These are phyloP conservation scores for Suillus bovinus DNA, from an alignment of 768 basidiomycete species.

Conservation along the genomic window DNA sequence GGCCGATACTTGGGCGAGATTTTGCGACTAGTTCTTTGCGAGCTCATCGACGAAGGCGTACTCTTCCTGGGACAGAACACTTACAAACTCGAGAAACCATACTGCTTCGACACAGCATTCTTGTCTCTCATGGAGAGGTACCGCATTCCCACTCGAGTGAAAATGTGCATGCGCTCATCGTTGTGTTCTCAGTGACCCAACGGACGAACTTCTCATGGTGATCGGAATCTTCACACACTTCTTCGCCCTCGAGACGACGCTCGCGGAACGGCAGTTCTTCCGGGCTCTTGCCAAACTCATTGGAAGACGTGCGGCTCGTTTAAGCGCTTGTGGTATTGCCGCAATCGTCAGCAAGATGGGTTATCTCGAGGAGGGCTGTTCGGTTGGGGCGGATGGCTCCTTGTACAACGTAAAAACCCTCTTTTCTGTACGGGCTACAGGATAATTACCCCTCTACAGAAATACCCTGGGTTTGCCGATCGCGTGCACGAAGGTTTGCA, in stretches of 20 bases:
- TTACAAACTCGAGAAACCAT: conserved; percentile 94
- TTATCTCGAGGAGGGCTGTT: conserved; percentile 87
- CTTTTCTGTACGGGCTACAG: background rate
- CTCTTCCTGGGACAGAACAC: conserved; percentile 98
- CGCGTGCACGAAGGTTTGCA: conserved; percentile 89
- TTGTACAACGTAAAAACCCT: conserved; percentile 77
- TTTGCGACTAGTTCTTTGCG: conserved; percentile 89
- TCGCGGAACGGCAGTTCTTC: conserved; percentile 98
- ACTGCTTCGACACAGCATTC: conserved; percentile 95
- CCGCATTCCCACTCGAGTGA: conserved; percentile 3
- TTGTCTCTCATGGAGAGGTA: conserved; percentile 95
- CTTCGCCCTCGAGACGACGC: conserved; percentile 93
- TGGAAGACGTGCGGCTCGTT: conserved; percentile 83
- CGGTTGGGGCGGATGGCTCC: conserved; percentile 92
- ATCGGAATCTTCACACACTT: conserved; percentile 98
- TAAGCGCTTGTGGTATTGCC: conserved; percentile 95
- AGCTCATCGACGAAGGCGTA: conserved; percentile 95
- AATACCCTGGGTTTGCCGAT: conserved; percentile 96
- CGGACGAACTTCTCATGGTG: conserved; percentile 94
- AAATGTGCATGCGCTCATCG: conserved; percentile 3
- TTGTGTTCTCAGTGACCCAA: conserved; percentile 68
- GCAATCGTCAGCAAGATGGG: conserved; percentile 95
- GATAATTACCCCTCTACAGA: conserved; percentile 46
- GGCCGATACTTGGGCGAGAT: conserved; percentile 97
- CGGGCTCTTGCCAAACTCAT: conserved; percentile 88